These are phyloP conservation scores for Pascua sp. DNA, from an alignment of 1,284 basidiomycete species.

Conservation along the genomic window DNA sequence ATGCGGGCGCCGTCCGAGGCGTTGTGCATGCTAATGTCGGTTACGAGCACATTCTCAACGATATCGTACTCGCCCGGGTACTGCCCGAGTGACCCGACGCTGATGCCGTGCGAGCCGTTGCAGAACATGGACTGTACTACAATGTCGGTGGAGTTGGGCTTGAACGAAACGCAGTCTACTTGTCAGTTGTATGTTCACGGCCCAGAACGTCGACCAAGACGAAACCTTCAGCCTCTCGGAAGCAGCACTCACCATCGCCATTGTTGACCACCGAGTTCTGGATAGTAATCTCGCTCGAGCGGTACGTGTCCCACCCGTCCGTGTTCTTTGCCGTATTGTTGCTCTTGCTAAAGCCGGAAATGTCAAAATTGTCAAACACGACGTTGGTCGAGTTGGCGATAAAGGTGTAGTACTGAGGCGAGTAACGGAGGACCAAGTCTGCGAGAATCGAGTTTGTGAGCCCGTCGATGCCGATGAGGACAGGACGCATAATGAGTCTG, in stretches of 20 bases:
- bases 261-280: constrained; percentile 8
- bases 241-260: constrained; percentile 4
- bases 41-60: constrained; percentile 61
- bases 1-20: constrained; percentile 65
- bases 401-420: constrained; percentile 27
- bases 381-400: constrained; percentile 60
- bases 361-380: constrained; percentile 51
- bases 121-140: constrained; percentile 60
- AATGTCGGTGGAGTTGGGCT: constrained; percentile 63
- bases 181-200: neutral
- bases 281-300: constrained; percentile 32
- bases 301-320: constrained; percentile 65
- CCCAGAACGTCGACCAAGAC: no score
- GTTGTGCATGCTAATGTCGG: constrained; percentile 60
- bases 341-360: constrained; percentile 25
- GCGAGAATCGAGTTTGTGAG: constrained; percentile 1
- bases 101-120: constrained; percentile 57
- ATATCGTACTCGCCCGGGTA: constrained; percentile 60
- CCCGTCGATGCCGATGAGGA: constrained; percentile 19
- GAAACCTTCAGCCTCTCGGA: no score
- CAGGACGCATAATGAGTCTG: constrained; percentile 12
- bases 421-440: constrained; percentile 15
- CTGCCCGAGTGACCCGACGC: constrained; percentile 61
- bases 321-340: constrained; percentile 52
- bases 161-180: constrained; percentile 62